Conservation (phyloP, 495 filamentous ascomycete species). For the Endocarpon pusillum region DNA sequence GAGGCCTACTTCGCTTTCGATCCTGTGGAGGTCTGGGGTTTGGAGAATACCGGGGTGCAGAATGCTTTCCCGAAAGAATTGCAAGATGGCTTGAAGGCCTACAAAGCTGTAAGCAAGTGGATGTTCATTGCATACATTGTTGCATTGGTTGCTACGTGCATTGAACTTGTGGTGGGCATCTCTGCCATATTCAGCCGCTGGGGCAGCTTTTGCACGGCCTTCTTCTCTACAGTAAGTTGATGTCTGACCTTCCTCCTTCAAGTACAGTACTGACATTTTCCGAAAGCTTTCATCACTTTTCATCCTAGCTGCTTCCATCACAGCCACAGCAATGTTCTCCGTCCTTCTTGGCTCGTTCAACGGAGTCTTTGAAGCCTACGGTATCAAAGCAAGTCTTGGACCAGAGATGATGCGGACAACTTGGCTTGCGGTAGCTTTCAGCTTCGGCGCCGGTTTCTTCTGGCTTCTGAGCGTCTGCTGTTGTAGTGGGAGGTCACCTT, state of each 20-base stretch:
- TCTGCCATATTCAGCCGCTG: constrained; percentile 50
- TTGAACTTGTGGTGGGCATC: constrained; percentile 52
- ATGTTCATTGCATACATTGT: constrained; percentile 57
- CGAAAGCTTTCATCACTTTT: constrained; percentile 32
- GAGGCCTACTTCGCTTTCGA: constrained; percentile 65
- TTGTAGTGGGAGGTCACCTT: constrained; percentile 47
- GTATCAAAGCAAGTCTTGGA: constrained; percentile 45
- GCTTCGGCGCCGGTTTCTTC: constrained; percentile 56
- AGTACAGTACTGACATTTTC: constrained; percentile 13
- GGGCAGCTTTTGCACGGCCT: constrained; percentile 60
- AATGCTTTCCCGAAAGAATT: constrained; percentile 45
- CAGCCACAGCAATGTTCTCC: constrained; percentile 42
- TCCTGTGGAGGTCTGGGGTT: constrained; percentile 39
- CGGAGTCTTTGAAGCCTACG: constrained; percentile 43
- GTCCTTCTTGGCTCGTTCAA: constrained; percentile 42
- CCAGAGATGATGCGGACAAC: constrained; percentile 45
- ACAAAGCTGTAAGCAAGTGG: constrained; percentile 59
- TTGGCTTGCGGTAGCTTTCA: constrained; percentile 70
- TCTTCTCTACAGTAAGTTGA: constrained; percentile 42
- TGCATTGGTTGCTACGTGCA: constrained; percentile 50
- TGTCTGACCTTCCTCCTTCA: constrained; percentile 24
- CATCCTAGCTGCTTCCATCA: constrained; percentile 38
- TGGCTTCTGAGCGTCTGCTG: constrained; percentile 87
- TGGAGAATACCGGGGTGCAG: constrained; percentile 32
- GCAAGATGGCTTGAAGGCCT: constrained; percentile 46